Conservation (phyloP, 2,329 filamentous ascomycete species). For the Cucurbitaria berberidis region DNA sequence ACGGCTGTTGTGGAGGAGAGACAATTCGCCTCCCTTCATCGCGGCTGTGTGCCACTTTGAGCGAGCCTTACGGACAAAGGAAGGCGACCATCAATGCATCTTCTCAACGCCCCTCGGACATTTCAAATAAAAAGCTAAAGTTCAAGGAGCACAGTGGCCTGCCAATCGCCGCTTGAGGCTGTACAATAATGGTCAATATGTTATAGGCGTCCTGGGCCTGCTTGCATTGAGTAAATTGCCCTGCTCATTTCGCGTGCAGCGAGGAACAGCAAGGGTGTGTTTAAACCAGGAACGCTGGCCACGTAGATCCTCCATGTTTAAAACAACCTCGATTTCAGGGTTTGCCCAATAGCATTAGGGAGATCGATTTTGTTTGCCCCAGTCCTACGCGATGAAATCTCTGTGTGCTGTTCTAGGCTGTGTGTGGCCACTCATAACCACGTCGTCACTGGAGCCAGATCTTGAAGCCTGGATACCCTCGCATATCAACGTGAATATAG, state of each 20-base stretch:
- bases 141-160: slow-evolving; percentile 7
- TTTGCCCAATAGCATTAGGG: slow-evolving; percentile 14
- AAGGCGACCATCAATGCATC: neutral
- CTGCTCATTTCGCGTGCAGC: neutral
- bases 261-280: slow-evolving; percentile 10
- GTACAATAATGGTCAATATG: slow-evolving; percentile 5
- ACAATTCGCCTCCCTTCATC: neutral
- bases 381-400: neutral
- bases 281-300: slow-evolving; percentile 18
- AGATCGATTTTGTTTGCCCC: slow-evolving; percentile 2
- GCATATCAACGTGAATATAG: neutral
- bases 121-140: neutral
- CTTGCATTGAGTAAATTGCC: slow-evolving; percentile 13
- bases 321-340: slow-evolving; percentile 15
- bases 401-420: neutral
- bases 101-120: neutral
- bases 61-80: slow-evolving; percentile 7
- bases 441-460: neutral
- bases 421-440: neutral
- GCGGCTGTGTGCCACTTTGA: slow-evolving; percentile 4
- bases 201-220: slow-evolving; percentile 4
- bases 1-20: neutral
- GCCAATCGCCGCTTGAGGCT: slow-evolving; percentile 20
- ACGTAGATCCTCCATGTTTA: slow-evolving; percentile 30
- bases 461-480: neutral